Conservation (phyloP, 768 basidiomycete species). For the Suillus lakei region DNA sequence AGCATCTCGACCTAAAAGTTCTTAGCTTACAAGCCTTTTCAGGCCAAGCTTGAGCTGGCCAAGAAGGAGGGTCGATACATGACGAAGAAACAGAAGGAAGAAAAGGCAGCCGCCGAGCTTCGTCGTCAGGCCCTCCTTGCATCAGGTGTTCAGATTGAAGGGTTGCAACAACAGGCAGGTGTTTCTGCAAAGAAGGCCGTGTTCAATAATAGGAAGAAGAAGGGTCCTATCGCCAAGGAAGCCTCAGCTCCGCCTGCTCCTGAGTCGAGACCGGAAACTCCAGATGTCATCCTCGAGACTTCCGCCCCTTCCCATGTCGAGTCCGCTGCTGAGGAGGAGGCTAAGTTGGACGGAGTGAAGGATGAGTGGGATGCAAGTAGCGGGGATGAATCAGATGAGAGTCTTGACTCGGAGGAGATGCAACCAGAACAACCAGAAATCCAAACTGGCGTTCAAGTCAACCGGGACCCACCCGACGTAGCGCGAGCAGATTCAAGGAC, state of each 20-base stretch:
- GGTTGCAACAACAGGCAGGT: constrained; percentile 66
- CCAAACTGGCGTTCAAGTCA: background rate
- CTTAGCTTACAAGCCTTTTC: constrained; percentile 7
- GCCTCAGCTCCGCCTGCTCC: constrained; percentile 48
- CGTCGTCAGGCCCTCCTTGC: constrained; percentile 90
- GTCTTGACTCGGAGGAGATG: constrained; percentile 34
- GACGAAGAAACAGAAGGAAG: constrained; percentile 98
- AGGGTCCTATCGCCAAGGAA: constrained; percentile 55
- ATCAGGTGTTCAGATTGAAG: constrained; percentile 89
- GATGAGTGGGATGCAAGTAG: constrained; percentile 60
- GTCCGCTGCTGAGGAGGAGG: constrained; percentile 34
- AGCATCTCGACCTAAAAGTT: constrained; percentile 4
- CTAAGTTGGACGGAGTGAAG: constrained; percentile 39
- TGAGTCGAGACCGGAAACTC: constrained; percentile 57
- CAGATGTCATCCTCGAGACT: constrained; percentile 28
- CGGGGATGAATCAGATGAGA: constrained; percentile 51
- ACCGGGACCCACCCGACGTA: background rate
- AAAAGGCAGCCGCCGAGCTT: constrained; percentile 87
- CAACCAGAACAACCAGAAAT: background rate
- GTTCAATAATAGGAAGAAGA: constrained; percentile 87
- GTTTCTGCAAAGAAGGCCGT: constrained; percentile 70
- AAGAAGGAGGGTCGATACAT: constrained; percentile 94
- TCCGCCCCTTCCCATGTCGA: constrained; percentile 40
- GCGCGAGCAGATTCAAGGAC: background rate
- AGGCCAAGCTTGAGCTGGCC: constrained; percentile 88